Conservation (phyloP, 2,329 filamentous ascomycete species). For the Emericellopsis atlantica region DNA sequence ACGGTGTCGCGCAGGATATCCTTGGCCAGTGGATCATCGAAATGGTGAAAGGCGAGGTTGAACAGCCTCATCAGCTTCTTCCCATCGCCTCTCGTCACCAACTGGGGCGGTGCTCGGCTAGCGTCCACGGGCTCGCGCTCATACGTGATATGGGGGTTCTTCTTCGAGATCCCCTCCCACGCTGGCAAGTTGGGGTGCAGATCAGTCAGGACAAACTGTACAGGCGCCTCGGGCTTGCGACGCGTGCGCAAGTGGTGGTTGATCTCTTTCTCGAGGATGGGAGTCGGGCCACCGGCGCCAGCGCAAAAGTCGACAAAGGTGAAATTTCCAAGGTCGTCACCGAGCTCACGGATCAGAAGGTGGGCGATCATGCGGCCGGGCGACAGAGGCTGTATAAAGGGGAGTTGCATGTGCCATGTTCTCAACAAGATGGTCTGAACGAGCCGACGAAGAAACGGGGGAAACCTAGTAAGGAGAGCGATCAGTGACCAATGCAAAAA, state of each 20-base stretch:
- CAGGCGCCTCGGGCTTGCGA: constrained; percentile 12
- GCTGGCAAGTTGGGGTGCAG: constrained; percentile 49
- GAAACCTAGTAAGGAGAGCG: constrained; percentile 38
- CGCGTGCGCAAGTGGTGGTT: constrained; percentile 29
- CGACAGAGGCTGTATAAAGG: constrained; percentile 44
- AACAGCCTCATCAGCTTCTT: constrained; percentile 55
- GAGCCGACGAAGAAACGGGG: constrained; percentile 48
- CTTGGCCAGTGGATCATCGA: constrained; percentile 48
- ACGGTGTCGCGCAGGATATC: constrained; percentile 52
- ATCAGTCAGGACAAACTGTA: constrained; percentile 53
- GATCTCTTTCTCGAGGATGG: constrained; percentile 45
- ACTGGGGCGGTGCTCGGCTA: constrained; percentile 37
- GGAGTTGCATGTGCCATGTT: constrained; percentile 48
- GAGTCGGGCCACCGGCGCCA: constrained; percentile 60
- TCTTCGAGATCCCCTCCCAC: constrained; percentile 40
- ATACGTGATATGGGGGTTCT: constrained; percentile 44
- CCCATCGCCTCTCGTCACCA: constrained; percentile 24
- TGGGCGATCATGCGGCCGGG: constrained; percentile 49
- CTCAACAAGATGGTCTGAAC: constrained; percentile 53
- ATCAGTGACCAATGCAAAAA: no score
- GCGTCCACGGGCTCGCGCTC: constrained; percentile 53
- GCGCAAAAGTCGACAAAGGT: constrained; percentile 67
- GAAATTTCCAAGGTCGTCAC: constrained; percentile 33
- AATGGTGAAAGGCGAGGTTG: constrained; percentile 68
- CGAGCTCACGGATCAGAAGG: constrained; percentile 39